Conservation (phyloP, 164 flowering plant genomes). For the Berberis thunbergii region DNA sequence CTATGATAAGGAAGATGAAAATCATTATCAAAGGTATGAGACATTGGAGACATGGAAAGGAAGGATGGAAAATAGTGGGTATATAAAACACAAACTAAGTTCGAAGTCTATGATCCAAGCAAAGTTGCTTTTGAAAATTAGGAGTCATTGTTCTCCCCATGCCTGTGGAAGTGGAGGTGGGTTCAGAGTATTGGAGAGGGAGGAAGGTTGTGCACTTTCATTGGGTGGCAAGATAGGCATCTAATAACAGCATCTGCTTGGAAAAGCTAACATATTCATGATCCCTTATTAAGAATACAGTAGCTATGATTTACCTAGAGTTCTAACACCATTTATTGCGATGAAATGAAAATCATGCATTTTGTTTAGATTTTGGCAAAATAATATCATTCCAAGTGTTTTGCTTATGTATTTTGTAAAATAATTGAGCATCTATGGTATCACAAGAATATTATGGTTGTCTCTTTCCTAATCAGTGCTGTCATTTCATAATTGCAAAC, state of each 20-base stretch:
- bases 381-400: too few species aligned
- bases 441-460: too few species aligned
- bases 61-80: slow-evolving; percentile 58
- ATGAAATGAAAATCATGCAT: too few species aligned
- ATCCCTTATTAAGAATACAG: too few species aligned
- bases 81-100: slow-evolving; percentile 38
- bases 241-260: slow-evolving; percentile 64
- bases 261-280: slow-evolving; percentile 15
- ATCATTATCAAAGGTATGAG: slow-evolving; percentile 24
- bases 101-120: slow-evolving; percentile 58
- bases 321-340: too few species aligned
- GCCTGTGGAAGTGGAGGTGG: slow-evolving; percentile 37
- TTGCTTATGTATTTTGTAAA: too few species aligned
- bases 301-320: too few species aligned
- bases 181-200: slow-evolving; percentile 55
- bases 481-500: too few species aligned
- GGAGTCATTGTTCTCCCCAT: slow-evolving; percentile 33
- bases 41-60: slow-evolving; percentile 52
- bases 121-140: slow-evolving; percentile 54
- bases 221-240: slow-evolving; percentile 64
- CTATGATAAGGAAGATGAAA: slow-evolving; percentile 23
- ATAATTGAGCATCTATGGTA: too few species aligned
- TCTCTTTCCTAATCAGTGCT: too few species aligned
- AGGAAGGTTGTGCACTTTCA: slow-evolving; percentile 51
- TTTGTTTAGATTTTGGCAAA: too few species aligned